A percentile compares a stretch with the other conserved stretches of the same genome.
These are phyloP conservation scores for Liquidambar formosana DNA, from an alignment of 164 flowering plant genomes.

Conservation along the genomic window DNA sequence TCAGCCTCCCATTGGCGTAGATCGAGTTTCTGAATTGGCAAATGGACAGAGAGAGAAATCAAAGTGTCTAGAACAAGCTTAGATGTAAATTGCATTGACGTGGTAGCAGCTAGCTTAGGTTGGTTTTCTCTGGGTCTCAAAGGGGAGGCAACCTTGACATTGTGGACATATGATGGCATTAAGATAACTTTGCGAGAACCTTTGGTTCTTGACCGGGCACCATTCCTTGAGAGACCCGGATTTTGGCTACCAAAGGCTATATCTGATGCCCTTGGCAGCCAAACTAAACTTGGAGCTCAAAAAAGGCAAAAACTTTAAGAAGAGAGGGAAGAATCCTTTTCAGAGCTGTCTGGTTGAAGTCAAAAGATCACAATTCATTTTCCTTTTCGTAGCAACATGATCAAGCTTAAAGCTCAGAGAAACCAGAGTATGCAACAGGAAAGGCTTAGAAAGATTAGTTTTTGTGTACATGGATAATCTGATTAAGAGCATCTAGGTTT, in stretches of 20 bases:
- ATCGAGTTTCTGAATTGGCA: conserved; percentile 71
- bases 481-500: too few relatives aligned
- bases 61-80: conserved; percentile 79
- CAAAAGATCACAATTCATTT: too few relatives aligned
- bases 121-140: conserved; percentile 92
- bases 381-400: not conserved
- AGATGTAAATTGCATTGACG: conserved; percentile 80
- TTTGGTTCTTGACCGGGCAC: conserved; percentile 81
- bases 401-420: not conserved
- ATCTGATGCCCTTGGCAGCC: conserved; percentile 75
- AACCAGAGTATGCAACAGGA: too few relatives aligned
- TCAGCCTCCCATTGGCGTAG: conserved; percentile 78
- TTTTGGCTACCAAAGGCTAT: conserved; percentile 87
- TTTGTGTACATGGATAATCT: too few relatives aligned
- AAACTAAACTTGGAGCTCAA: conserved; percentile 52
- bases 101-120: conserved; percentile 83
- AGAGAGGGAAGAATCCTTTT: conserved; percentile 25
- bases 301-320: conserved; percentile 41
- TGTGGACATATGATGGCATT: conserved; percentile 77
- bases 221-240: conserved; percentile 79
- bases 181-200: conserved; percentile 75
- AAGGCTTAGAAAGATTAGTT: too few relatives aligned
- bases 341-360: conserved; percentile 29
- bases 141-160: conserved; percentile 73
- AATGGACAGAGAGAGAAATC: conserved; percentile 62